phyloP scores from a whole-genome alignment of 371 early-diverging fungal species.

The Thermomucor indicae-seudaticae region DNA sequence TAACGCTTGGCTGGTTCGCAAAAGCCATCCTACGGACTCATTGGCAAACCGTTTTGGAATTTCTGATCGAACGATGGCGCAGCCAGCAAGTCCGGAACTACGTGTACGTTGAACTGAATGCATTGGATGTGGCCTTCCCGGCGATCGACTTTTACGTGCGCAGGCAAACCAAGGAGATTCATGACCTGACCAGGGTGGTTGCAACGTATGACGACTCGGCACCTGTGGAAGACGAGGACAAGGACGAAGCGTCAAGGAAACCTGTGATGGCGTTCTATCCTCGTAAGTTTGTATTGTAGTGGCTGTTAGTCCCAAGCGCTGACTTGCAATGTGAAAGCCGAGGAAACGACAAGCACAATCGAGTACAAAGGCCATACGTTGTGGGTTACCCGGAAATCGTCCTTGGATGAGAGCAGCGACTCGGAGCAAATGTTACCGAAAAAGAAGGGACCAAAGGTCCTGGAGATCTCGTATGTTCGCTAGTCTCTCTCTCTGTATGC shows the following conservation, averaged over 20 bases:
- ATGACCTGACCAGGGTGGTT: slow-evolving; percentile 6
- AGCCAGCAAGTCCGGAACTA: not conserved
- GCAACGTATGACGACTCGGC: slow-evolving; percentile 9
- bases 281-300: slow-evolving; percentile 16
- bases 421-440: too few species aligned
- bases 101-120: slow-evolving; percentile 9
- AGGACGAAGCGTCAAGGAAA: slow-evolving; percentile 1
- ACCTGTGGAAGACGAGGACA: slow-evolving; percentile 14
- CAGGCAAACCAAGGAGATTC: slow-evolving; percentile 10
- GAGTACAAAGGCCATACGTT: slow-evolving; percentile 23
- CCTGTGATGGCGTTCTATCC: slow-evolving; percentile 24
- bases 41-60: slow-evolving; percentile 17
- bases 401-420: slow-evolving; percentile 3
- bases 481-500: not conserved
- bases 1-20: not conserved
- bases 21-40: slow-evolving; percentile 28
- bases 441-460: slow-evolving; percentile 4
- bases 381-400: slow-evolving; percentile 1
- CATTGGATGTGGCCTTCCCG: slow-evolving; percentile 14
- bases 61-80: slow-evolving; percentile 1
- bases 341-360: slow-evolving; percentile 14
- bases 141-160: slow-evolving; percentile 16
- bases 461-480: slow-evolving; percentile 12
- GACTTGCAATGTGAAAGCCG: slow-evolving; percentile 2
- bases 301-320: not conserved